A percentile compares a stretch with the other conserved stretches of the same genome.
These are phyloP conservation scores for Syzygium malaccense DNA, from an alignment of 441 rosid genomes.

Conservation along the genomic window DNA sequence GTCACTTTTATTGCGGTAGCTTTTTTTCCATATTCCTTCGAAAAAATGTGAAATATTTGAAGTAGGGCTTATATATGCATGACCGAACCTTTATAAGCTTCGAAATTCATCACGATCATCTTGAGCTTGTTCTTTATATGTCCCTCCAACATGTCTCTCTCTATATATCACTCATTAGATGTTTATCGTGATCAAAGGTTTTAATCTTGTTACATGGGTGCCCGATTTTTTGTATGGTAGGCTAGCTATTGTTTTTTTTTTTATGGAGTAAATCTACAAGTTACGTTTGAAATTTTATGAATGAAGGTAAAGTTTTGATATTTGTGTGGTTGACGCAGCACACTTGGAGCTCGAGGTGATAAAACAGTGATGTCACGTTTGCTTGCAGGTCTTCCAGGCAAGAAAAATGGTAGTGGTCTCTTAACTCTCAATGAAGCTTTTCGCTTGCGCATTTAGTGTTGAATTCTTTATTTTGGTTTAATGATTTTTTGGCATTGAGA, in stretches of 20 bases:
- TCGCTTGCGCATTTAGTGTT: neutral
- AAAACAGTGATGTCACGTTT: no score
- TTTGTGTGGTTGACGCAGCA: no score
- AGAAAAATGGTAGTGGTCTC: no score
- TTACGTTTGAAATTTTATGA: neutral
- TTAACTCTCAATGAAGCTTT: neutral
- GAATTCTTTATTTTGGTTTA: no score
- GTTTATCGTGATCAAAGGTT: neutral
- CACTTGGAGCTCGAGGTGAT: no score
- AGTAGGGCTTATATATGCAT: neutral
- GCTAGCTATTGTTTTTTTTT: neutral
- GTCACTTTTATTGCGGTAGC: neutral
- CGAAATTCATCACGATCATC: neutral
- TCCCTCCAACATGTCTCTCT: neutral
- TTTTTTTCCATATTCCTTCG: neutral
- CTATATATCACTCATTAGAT: neutral
- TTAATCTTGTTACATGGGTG: neutral
- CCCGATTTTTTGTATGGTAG: neutral
- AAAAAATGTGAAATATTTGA: neutral
- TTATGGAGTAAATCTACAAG: no score
- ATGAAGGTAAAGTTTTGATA: no score
- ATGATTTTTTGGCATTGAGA: no score
- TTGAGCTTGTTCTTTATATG: neutral
- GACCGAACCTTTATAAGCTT: neutral
- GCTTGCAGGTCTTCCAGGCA: no score